phyloP scores from a whole-genome alignment of 257 asterid genomes.

The Scutellaria minor region DNA sequence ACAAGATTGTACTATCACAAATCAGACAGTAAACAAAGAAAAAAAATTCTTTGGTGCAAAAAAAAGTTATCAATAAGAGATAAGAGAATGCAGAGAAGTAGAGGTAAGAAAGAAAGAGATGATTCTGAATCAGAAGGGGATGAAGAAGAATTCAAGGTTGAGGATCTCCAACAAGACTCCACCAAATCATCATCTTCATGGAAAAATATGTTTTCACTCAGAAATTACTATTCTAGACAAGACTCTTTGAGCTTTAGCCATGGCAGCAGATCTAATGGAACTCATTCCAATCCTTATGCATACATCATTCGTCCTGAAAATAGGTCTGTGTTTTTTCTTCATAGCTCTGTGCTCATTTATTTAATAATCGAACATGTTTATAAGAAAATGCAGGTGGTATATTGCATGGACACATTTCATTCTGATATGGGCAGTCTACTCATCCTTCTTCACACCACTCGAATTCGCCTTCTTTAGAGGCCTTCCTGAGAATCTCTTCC shows the following conservation, averaged over 20 bases:
- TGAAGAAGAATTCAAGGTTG: slow-evolving; percentile 45
- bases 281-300: slow-evolving; percentile 33
- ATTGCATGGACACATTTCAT: slow-evolving; percentile 61
- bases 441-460: slow-evolving; percentile 78
- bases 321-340: slow-evolving; percentile 21
- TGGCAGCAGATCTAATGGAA: neutral
- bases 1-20: neutral
- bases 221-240: slow-evolving; percentile 38
- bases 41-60: too few species aligned
- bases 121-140: slow-evolving; percentile 44
- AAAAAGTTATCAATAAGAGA: neutral
- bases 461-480: slow-evolving; percentile 87
- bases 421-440: slow-evolving; percentile 77
- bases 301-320: slow-evolving; percentile 50
- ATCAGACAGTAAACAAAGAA: neutral
- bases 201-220: slow-evolving; percentile 33
- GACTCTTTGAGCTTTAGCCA: slow-evolving; percentile 11
- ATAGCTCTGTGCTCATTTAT: too few species aligned
- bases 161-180: slow-evolving; percentile 43
- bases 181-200: slow-evolving; percentile 38
- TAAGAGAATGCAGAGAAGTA: slow-evolving; percentile 33
- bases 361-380: too few species aligned
- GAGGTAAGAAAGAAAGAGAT: slow-evolving; percentile 32
- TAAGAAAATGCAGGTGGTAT: slow-evolving; percentile 60
- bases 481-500: slow-evolving; percentile 63